Percentiles rank a stretch among this genome's conserved stretches.
Conservation (phyloP, 2,329 filamentous ascomycete genomes). For the Fusarium sp. region DNA sequence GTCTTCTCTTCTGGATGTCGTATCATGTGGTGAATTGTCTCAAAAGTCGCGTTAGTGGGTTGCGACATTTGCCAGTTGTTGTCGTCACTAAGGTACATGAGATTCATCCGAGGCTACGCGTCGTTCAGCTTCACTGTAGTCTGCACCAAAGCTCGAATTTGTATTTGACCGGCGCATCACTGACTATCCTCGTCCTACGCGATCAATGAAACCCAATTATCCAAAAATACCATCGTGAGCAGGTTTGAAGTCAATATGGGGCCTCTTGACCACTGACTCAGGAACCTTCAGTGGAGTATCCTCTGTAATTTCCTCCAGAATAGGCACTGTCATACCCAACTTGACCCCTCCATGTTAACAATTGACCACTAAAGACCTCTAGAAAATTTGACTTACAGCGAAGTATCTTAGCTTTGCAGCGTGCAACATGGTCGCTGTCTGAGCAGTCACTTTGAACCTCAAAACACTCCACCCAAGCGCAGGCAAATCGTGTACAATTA, state of each 20-base stretch:
- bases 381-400: not conserved
- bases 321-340: constrained; percentile 2
- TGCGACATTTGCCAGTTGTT: too few relatives aligned
- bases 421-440: not conserved
- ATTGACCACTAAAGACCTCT: not conserved
- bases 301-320: not conserved
- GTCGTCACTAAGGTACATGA: too few relatives aligned
- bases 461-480: not conserved
- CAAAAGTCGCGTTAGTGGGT: too few relatives aligned
- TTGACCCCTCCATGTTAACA: not conserved
- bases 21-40: not conserved
- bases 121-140: too few relatives aligned
- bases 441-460: constrained; percentile 1
- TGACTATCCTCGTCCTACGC: too few relatives aligned
- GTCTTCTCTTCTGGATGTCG: too few relatives aligned
- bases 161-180: too few relatives aligned
- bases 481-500: not conserved
- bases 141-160: too few relatives aligned
- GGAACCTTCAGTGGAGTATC: not conserved
- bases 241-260: constrained; percentile 3
- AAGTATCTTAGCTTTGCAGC: constrained; percentile 1
- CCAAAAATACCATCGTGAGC: constrained; percentile 1
- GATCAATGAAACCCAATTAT: too few relatives aligned
- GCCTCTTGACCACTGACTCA: not conserved
- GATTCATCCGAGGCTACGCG: too few relatives aligned